phyloP scores from a whole-genome alignment of 2,329 filamentous ascomycete genomes.

The Pseudogymnoascus sp. region DNA sequence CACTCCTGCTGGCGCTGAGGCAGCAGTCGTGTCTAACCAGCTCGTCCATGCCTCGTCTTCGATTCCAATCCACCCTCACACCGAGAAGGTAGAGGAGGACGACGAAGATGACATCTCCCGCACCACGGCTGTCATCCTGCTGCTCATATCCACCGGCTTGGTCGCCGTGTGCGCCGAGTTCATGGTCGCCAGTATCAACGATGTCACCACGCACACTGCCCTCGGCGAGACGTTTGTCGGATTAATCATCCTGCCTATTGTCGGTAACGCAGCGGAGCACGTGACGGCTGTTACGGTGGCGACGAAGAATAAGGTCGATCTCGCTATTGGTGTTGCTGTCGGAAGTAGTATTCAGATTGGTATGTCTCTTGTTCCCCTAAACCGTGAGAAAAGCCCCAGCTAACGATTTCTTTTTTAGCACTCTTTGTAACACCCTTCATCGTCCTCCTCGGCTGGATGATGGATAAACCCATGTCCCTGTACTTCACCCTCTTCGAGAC shows the following conservation, averaged over 20 bases:
- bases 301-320: constrained; percentile 68
- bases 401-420: no score
- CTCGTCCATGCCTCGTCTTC: background rate
- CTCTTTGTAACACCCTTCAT: constrained; percentile 63
- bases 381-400: background rate
- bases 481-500: constrained; percentile 89
- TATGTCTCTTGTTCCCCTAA: constrained; percentile 16
- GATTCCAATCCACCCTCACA: background rate
- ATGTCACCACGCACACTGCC: constrained; percentile 47
- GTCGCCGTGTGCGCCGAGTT: constrained; percentile 65
- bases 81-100: constrained; percentile 25
- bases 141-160: constrained; percentile 56
- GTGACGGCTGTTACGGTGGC: constrained; percentile 64
- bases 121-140: constrained; percentile 50
- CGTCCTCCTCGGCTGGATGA: constrained; percentile 64
- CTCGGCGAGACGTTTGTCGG: constrained; percentile 62
- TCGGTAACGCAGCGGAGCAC: constrained; percentile 67
- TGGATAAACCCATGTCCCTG: constrained; percentile 62
- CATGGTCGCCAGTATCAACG: constrained; percentile 60
- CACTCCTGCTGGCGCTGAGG: background rate
- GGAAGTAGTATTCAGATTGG: constrained; percentile 65
- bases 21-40: background rate
- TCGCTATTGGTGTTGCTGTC: constrained; percentile 64
- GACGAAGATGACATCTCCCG: constrained; percentile 45
- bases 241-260: constrained; percentile 64